phyloP scores from a whole-genome alignment of 768 basidiomycete genomes.

The Kwoniella dejecticola region DNA sequence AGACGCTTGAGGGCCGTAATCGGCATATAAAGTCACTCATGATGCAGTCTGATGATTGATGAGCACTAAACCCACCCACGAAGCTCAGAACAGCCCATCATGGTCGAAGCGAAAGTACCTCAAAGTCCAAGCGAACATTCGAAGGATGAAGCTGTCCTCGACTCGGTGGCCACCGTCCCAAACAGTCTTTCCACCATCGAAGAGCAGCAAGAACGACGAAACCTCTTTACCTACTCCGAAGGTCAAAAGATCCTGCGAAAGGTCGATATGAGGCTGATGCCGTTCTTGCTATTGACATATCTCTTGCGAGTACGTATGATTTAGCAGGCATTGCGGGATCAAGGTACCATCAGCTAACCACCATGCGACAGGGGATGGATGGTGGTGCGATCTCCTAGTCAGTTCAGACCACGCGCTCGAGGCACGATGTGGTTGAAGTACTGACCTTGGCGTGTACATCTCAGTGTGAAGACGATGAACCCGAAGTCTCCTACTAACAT shows the following conservation, averaged over 20 bases:
- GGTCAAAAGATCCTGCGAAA: constrained; percentile 13
- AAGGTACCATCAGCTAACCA: not conserved
- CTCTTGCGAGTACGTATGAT: not conserved
- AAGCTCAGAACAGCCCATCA: not conserved
- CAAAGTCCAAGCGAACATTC: constrained; percentile 14
- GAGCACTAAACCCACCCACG: not conserved
- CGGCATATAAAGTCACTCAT: constrained; percentile 2
- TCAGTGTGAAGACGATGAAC: constrained; percentile 39
- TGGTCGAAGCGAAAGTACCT: constrained; percentile 4
- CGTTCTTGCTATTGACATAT: constrained; percentile 15
- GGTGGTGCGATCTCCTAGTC: constrained; percentile 16
- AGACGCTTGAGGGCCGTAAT: not conserved
- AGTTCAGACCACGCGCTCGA: not conserved
- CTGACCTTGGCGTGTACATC: constrained; percentile 13
- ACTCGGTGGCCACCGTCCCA: not conserved
- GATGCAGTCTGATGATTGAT: too few species aligned
- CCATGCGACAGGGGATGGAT: constrained; percentile 6
- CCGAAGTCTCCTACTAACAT: constrained; percentile 30
- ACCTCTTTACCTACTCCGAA: constrained; percentile 11
- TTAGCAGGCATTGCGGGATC: not conserved
- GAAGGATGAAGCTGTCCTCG: constrained; percentile 14
- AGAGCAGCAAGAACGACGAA: constrained; percentile 13
- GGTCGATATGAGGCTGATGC: constrained; percentile 16
- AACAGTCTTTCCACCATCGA: constrained; percentile 12
- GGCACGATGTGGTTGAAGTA: not conserved